These are phyloP conservation scores for Xylariaceae sp. DNA, from an alignment of 2,329 filamentous ascomycete species.

Conservation along the genomic window DNA sequence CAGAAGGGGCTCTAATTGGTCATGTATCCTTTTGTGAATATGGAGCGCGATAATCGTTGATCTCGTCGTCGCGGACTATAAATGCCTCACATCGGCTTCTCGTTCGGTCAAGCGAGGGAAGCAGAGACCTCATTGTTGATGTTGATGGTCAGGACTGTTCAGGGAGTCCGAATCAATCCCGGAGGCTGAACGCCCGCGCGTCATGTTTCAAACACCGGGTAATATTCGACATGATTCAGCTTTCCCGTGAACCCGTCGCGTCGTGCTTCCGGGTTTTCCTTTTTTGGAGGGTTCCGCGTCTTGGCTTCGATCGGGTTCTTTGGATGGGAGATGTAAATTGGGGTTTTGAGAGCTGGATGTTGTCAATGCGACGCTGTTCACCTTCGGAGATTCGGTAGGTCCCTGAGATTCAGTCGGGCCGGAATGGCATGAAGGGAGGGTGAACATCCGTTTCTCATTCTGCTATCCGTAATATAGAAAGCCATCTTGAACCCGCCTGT, in stretches of 20 bases:
- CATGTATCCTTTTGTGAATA: no score
- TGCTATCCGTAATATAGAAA: conserved; percentile 4
- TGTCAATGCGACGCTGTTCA: no score
- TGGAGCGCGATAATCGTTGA: background rate
- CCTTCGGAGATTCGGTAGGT: no score
- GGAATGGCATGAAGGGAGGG: conserved; percentile 2
- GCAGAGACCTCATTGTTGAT: no score
- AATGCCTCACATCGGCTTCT: no score
- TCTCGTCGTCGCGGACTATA: background rate
- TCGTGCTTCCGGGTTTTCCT: conserved; percentile 15
- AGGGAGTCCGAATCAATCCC: background rate
- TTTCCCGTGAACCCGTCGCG: background rate
- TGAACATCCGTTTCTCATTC: background rate
- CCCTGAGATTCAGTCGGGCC: conserved; percentile 4
- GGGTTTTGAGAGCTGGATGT: no score
- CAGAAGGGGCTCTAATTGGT: no score
- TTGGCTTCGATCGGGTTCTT: background rate
- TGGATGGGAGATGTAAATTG: no score
- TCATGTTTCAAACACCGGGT: background rate
- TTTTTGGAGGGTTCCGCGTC: conserved; percentile 5
- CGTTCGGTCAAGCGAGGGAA: no score
- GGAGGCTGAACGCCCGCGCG: background rate
- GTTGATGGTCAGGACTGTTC: no score
- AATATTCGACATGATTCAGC: background rate
- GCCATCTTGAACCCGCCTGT: conserved; percentile 2